phyloP scores from a whole-genome alignment of 345 rosid genomes.

The Citrus trifoliata region DNA sequence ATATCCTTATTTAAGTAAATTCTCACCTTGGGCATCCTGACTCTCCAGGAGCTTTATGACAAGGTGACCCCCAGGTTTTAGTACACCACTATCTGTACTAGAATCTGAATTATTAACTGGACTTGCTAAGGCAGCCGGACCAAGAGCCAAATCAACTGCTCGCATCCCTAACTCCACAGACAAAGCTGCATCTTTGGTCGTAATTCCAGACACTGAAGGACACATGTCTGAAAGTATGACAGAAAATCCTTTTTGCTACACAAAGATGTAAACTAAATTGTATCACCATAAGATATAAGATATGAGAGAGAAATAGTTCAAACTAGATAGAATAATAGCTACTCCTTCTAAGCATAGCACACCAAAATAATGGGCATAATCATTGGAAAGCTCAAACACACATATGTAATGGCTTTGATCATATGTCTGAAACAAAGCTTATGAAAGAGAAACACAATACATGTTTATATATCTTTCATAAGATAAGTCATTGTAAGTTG shows the following conservation, averaged over 20 bases:
- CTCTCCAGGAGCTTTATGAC: slow-evolving; percentile 91
- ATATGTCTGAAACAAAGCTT: not conserved
- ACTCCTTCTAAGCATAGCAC: not conserved
- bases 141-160: slow-evolving; percentile 85
- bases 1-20: not conserved
- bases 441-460: not conserved
- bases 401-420: not conserved
- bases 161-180: slow-evolving; percentile 84
- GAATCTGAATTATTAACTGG: slow-evolving; percentile 17
- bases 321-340: not conserved
- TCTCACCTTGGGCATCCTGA: slow-evolving; percentile 73
- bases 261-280: slow-evolving; percentile 7
- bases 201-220: slow-evolving; percentile 81
- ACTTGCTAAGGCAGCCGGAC: slow-evolving; percentile 38
- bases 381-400: not conserved
- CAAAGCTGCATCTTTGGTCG: slow-evolving; percentile 73
- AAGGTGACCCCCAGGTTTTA: slow-evolving; percentile 72
- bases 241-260: slow-evolving; percentile 77
- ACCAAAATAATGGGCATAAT: not conserved
- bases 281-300: not conserved
- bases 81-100: slow-evolving; percentile 41
- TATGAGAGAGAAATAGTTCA: not conserved
- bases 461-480: not conserved
- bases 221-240: slow-evolving; percentile 93
- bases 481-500: not conserved